Evolutionary conservation across 768 basidiomycete genomes (phyloP), one percentile per base, ranked within the genome.

Genomic region (Boletus rubropictus): DNA sequence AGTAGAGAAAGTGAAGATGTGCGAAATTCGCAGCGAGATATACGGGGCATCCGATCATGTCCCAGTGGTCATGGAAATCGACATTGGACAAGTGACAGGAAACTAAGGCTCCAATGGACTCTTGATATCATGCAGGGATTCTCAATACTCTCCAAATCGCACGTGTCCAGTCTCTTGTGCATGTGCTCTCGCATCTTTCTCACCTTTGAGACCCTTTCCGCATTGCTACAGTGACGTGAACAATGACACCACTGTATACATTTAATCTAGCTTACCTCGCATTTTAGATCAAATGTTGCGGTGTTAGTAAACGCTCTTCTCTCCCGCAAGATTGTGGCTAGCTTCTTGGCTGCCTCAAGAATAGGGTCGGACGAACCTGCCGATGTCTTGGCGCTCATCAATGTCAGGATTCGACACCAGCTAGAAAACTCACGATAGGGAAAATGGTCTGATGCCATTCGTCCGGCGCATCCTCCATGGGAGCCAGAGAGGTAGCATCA

Each of bases 401-500:
- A 56, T 22, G 44, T 39, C 14, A 68, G 18, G 67, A 22, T 18
- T 14, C 5, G 15, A 48, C 33, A 2, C 46, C 37, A 3, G 12
- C 7, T 5, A 39, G 41, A 38, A 39, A 20, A 48, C 77, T 59
- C 49, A 76, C 80, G 9, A 82, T 71, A 7, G 82, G 83, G 60
- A 91, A 90, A 39, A 88, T 62, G 3, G 87, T 91, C 58, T 91
- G 86, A 67, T 97, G 94, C 78, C 94, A 99, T 49, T 89, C 92
- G 22, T 71, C 60, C 0, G 89, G 88, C 3, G 86, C 89, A 38
- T 82, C 81, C 8, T 72, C 70, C 65, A 79, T 74, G 0, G 91
- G 96, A 14, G 94, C 81, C 33, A 94, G 69, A 0, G 88, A 84
- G 5, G 86, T 80, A 8, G 89, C 89, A 64, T 99, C 95, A 66